Evolutionary conservation across 768 basidiomycete genomes (phyloP), one percentile per base, ranked within the genome.

Genomic region (Serendipita sp.): DNA sequence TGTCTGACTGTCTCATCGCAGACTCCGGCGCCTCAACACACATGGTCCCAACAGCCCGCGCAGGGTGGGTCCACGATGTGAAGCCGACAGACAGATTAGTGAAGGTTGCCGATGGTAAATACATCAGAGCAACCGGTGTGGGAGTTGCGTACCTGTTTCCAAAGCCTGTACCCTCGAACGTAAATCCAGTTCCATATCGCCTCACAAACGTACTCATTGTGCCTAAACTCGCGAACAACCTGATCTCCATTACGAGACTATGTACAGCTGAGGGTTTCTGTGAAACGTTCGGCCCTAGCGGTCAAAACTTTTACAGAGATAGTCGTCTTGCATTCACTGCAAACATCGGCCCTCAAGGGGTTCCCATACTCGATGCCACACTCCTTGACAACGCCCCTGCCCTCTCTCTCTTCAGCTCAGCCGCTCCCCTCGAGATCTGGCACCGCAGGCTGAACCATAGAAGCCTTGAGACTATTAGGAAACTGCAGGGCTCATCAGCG

Each of bases 191-290:
- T 35, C 45, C 13, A 8, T 36, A 32, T 18, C 38, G 45, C 16
- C 35, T 67, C n/a, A 7, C 48, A 32, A 32, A 66, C 44, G 66
- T 66, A 5, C 47, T 67, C 7, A 66, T 66, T 41, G 46, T 48
- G 30, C 66, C 66, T 4, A 32, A 47, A 18, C 66, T 66, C 13
- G 18, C 47, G 8, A 46, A 66, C n/a, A 56, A 30, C 44, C 66
- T 67, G n/a, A 41, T 67, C 16, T 67, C 66, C 3, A 38, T 58
- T 13, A 28, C 11, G 13, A 13, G 30, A 23, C 62, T 65, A 10
- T 13, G 15, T 38, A 34, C 16, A n/a, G 11, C 10, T 15, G 65
- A 54, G 64, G 18, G n/a, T 11, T 65, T 30, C 34, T 11, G 13
- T 15, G 30, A 28, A n/a, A n/a, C 18, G 47, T 54, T 16, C 23